Evolutionary conservation across 2,329 filamentous ascomycete genomes (phyloP).

Genomic region (Triangularia setosa): DNA sequence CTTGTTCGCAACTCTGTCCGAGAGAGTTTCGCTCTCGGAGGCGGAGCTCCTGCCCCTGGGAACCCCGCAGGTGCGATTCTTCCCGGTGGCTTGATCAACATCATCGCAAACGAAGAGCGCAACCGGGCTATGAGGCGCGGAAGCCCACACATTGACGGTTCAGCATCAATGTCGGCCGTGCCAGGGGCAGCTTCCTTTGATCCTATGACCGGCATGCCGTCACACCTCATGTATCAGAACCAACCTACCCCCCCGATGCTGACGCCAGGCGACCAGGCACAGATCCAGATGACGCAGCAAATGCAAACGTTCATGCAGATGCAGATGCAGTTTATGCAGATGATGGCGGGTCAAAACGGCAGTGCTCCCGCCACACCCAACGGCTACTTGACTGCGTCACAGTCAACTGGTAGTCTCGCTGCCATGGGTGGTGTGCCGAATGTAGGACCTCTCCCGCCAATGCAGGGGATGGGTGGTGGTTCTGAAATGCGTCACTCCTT

Average conservation of each 20-base stretch:
- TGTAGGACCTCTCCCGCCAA: constrained; percentile 32
- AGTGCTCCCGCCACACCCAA: constrained; percentile 19
- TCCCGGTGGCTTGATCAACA: constrained; percentile 77
- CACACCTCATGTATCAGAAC: constrained; percentile 46
- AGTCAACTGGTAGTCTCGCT: constrained; percentile 26
- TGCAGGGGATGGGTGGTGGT: constrained; percentile 26
- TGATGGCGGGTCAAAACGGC: constrained; percentile 55
- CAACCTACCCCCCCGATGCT: constrained; percentile 36
- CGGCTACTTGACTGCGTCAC: constrained; percentile 25
- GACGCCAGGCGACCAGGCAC: constrained; percentile 64
- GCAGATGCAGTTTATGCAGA: constrained; percentile 93
- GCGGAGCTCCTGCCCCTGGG: constrained; percentile 43
- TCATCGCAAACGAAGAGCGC: constrained; percentile 82
- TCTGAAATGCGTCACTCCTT: constrained; percentile 42
- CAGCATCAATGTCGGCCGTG: constrained; percentile 37
- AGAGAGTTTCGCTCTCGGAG: constrained; percentile 69
- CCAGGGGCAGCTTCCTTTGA: constrained; percentile 41
- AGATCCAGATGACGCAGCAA: constrained; percentile 76
- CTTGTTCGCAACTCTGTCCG: constrained; percentile 68
- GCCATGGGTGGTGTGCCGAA: constrained; percentile 40
- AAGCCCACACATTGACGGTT: constrained; percentile 63
- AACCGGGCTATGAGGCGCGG: constrained; percentile 73
- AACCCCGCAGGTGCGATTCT: constrained; percentile 43
- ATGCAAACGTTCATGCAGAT: constrained; percentile 89
- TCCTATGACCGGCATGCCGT: constrained; percentile 46